These are phyloP conservation scores for Peterozyma toletana DNA, from an alignment of 805 yeast species.

Conservation along the genomic window DNA sequence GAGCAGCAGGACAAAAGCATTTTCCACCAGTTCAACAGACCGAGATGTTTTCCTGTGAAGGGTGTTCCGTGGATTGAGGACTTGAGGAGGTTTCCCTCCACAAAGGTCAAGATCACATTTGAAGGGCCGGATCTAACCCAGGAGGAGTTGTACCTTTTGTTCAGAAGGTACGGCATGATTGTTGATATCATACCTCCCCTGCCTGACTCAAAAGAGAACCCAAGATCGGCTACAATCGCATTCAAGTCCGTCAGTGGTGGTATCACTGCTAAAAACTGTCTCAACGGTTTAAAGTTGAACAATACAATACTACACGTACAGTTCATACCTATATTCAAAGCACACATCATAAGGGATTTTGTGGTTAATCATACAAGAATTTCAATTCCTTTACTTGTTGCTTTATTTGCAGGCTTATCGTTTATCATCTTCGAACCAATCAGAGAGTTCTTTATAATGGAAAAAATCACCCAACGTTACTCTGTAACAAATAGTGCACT, in stretches of 20 bases:
- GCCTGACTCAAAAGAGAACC: constrained; percentile 35
- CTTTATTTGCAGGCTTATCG: constrained; percentile 72
- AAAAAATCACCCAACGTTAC: constrained; percentile 58
- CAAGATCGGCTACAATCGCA: constrained; percentile 44
- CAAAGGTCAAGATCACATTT: constrained; percentile 55
- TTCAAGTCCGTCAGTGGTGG: constrained; percentile 62
- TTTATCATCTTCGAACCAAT: constrained; percentile 91
- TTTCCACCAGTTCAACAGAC: constrained; percentile 36
- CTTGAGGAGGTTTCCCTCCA: constrained; percentile 67
- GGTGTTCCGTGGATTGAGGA: constrained; percentile 98
- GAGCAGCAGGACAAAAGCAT: constrained; percentile 18
- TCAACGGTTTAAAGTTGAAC: constrained; percentile 67
- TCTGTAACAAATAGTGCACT: constrained; percentile 37
- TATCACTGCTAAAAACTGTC: constrained; percentile 82
- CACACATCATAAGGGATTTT: constrained; percentile 46
- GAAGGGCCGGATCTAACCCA: constrained; percentile 75
- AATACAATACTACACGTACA: constrained; percentile 67
- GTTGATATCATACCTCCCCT: constrained; percentile 60
- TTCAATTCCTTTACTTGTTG: constrained; percentile 72
- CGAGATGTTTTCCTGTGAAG: constrained; percentile 64
- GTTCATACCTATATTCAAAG: constrained; percentile 51
- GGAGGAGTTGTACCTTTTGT: constrained; percentile 68
- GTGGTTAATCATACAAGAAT: constrained; percentile 74
- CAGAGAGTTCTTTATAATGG: constrained; percentile 69
- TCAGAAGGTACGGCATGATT: constrained; percentile 84